Base-by-base conservation (phyloP, 768 basidiomycete genomes). In the Psilocybe sp. region DNA sequence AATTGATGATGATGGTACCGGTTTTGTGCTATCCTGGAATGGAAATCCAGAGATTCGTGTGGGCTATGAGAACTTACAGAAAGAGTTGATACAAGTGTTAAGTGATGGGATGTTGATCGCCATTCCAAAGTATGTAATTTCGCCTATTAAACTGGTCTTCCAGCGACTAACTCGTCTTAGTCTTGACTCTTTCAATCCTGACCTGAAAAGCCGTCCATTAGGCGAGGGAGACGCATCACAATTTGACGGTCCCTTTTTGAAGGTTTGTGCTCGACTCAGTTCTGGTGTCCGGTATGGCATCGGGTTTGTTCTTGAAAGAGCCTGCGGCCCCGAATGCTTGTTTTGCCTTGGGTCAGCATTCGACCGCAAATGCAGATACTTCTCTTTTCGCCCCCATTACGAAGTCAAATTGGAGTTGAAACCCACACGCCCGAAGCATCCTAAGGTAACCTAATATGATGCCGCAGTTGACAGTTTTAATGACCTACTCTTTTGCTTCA, bases 271-370 rank as follows among this genome's bases (percentile, higher is more conserved):
- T 15, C 88, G 90, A 58, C 77, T 96, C 54, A 76, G 78, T 15
- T 89, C 89, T 42, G 93, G 94, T 23, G 85, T 93, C 7, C 78
- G 90, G 28, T 93, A 92, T 65, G 95, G 95, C 4, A 76, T 96
- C 20, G 90, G 93, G 3, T 81, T 89, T 58, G 75, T 78, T 5
- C 75, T 93, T 32, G 95, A 98, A 66, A 77, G 92, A 43, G 76
- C 93, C 0, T 98, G 95, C 65, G 79, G 80, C 2, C 63, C 72
- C 19, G 82, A 82, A 47, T 98, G 95, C 62, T 12, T 52, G 20
- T 71, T 68, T 16, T 92, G 92, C 62, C 62, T 61, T 5, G 84
- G 83, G 3, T 69, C 77, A 3, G 66, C 83, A 7, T 88, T 89
- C 52, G 77, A 90, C 57, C 82, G 92, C n/a, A 63, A 75, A 48